Base-by-base conservation (phyloP, 2,329 filamentous ascomycete genomes). In the Fusarium liriodendri region DNA sequence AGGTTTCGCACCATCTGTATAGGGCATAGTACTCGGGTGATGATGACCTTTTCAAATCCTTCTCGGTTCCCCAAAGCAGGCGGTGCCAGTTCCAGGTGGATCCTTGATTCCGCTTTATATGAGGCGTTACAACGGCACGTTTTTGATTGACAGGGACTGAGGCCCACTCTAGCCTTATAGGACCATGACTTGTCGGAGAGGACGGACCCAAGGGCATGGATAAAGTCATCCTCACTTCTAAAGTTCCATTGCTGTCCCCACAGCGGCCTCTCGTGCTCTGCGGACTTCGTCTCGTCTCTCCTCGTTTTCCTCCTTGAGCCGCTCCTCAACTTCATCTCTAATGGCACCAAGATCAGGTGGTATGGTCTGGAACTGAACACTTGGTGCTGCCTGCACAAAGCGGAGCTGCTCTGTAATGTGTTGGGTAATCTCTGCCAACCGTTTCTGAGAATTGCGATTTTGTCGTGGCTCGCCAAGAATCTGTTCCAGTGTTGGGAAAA, bases 401-500 rank as follows among this genome's bases (percentile, higher is more conserved):
- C 94, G 89, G 73, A 99, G 83, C 83, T 98, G 95, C 82, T 97
- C 94, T 50, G 91, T 90, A 50, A 98, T 92, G 68, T 94, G 91
- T 79, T 93, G 88, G 5, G 97, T 88, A 50, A 98, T 92, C 37
- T 92, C 91, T 57, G 92, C 87, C 20, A 98, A 85, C 70, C 94
- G 93, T 78, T 95, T 93, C 59, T 89, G 87, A 7, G 93, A 89
- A 78, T 98, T 97, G 77, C 93, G 90, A 80, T 98, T 98, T 79
- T 92, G 91, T 62, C 89, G 86, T 55, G 89, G 88, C 76, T 96
- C 93, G 58, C 89, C 88, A 45, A 92, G 80, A 47, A 92, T 90
- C 80, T 92, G 88, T 77, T 93, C 90, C n/a, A 98, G 89, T 5
- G 94, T 93, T 1, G 97, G 97, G 80, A 98, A 97, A 16, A 99